Conservation (phyloP, 306 rosid genomes). For the Sicyos edulis region DNA sequence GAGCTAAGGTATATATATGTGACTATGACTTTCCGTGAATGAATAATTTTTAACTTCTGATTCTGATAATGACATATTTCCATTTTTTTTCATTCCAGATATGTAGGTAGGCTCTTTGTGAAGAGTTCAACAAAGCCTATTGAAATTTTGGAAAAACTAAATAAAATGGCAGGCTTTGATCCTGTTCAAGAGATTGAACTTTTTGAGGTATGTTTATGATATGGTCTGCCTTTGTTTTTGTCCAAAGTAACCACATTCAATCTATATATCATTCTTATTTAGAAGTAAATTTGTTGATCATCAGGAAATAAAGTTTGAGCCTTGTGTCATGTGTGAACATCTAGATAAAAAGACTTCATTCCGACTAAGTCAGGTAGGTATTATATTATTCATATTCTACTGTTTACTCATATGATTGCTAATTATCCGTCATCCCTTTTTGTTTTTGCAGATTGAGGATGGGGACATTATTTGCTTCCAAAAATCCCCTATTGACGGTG, state of each 20-base stretch:
- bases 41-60: conserved; percentile 2
- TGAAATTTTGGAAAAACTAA: conserved; percentile 58
- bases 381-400: not conserved
- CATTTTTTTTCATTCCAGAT: conserved; percentile 33
- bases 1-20: conserved; percentile 55
- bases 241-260: not conserved
- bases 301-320: conserved; percentile 87
- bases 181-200: conserved; percentile 70
- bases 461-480: conserved; percentile 95
- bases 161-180: conserved; percentile 76
- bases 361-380: conserved; percentile 59
- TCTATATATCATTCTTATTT: not conserved
- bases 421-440: not conserved
- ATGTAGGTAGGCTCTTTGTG: conserved; percentile 74
- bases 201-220: conserved; percentile 54
- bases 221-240: not conserved
- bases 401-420: not conserved
- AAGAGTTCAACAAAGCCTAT: conserved; percentile 53
- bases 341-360: conserved; percentile 56
- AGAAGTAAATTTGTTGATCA: conserved; percentile 17
- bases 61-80: conserved; percentile 17
- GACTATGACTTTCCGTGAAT: conserved; percentile 15
- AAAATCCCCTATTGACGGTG: conserved; percentile 41
- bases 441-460: conserved; percentile 65
- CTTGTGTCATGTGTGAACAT: conserved; percentile 75